These are phyloP conservation scores for Fusarium sp. DNA, from an alignment of 2,329 filamentous ascomycete genomes.

Conservation along the genomic window DNA sequence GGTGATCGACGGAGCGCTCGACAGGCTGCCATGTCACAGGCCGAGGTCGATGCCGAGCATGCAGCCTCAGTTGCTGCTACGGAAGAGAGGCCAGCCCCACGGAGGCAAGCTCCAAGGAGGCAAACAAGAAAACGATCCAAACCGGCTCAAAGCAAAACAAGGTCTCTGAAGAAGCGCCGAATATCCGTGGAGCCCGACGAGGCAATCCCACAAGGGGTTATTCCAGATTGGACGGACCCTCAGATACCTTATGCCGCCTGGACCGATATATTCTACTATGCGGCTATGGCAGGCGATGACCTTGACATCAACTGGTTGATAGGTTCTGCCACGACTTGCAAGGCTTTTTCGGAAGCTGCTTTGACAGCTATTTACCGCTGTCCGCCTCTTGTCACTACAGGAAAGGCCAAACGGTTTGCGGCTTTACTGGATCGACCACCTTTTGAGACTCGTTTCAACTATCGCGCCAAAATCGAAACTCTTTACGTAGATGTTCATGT, in stretches of 20 bases:
- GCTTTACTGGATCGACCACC: constrained; percentile 68
- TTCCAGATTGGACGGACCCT: constrained; percentile 68
- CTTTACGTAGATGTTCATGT: constrained; percentile 80
- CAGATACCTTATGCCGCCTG: constrained; percentile 76
- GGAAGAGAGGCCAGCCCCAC: not conserved
- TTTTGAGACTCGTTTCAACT: constrained; percentile 68
- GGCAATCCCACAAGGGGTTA: constrained; percentile 43
- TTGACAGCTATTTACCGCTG: constrained; percentile 78
- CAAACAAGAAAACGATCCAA: constrained; percentile 37
- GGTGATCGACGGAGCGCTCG: constrained; percentile 29
- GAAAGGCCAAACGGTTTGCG: constrained; percentile 61
- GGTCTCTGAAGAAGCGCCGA: constrained; percentile 41
- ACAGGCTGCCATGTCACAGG: constrained; percentile 26
- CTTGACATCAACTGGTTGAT: constrained; percentile 73
- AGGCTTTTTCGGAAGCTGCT: constrained; percentile 77
- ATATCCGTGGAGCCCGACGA: constrained; percentile 19
- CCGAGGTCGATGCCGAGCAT: not conserved
- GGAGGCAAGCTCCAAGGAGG: not conserved
- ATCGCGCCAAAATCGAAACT: constrained; percentile 77
- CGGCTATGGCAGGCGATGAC: constrained; percentile 66
- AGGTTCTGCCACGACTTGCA: constrained; percentile 72
- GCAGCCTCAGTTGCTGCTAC: not conserved
- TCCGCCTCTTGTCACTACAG: constrained; percentile 70
- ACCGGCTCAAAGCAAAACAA: constrained; percentile 13
- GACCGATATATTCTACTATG: constrained; percentile 76